Conservation (phyloP, 805 yeast species). For the Spencermartinsiella europaea region DNA sequence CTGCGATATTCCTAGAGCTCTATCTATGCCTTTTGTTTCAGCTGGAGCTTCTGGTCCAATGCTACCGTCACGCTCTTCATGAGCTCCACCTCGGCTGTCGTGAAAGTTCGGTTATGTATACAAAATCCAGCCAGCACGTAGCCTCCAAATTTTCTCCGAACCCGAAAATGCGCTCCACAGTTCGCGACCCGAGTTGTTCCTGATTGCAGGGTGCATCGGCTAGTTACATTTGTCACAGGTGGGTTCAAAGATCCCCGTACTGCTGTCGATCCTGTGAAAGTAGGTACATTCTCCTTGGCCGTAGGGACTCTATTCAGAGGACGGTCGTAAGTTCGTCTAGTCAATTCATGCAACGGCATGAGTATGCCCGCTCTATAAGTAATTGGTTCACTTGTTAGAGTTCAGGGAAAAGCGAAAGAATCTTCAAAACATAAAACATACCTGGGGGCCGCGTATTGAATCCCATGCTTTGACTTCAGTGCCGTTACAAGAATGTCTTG, state of each 20-base stretch:
- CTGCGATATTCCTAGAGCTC: no score
- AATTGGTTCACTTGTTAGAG: constrained; percentile 11
- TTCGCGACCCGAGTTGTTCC: neutral
- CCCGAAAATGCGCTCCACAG: neutral
- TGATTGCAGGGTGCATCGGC: neutral
- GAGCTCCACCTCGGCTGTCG: constrained; percentile 28
- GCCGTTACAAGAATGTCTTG: constrained; percentile 17
- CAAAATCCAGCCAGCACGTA: constrained; percentile 27
- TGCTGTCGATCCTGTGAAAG: neutral
- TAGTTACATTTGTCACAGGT: neutral
- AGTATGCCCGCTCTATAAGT: constrained; percentile 20
- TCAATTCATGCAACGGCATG: constrained; percentile 20
- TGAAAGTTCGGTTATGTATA: constrained; percentile 17
- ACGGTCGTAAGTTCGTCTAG: neutral
- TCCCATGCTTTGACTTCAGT: constrained; percentile 18
- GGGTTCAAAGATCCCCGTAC: neutral
- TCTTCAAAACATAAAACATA: no score
- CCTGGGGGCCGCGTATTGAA: constrained; percentile 19
- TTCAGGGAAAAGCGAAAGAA: no score
- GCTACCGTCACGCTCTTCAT: constrained; percentile 27
- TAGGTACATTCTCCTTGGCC: neutral
- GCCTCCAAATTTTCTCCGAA: constrained; percentile 20
- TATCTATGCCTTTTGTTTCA: no score
- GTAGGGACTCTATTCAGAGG: neutral
- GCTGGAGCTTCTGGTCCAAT: constrained; percentile 20